Percentiles rank a stretch among this genome's conserved stretches.
phyloP scores from a whole-genome alignment of 2,329 filamentous ascomycete genomes.

The Colletotrichum navitas region DNA sequence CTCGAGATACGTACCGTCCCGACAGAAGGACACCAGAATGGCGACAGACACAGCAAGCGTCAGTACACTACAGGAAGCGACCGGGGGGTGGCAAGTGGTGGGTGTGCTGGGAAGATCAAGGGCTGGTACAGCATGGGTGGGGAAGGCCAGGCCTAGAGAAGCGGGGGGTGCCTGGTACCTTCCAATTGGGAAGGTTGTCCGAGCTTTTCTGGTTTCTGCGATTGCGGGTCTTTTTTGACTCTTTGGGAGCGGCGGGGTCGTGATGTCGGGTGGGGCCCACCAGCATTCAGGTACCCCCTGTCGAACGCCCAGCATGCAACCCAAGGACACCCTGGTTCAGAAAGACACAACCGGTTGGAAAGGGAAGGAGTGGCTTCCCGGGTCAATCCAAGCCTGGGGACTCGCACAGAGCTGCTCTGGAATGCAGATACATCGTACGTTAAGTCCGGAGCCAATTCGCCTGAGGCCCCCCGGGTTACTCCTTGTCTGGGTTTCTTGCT shows the following conservation, averaged over 20 bases:
- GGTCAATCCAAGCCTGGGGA: constrained; percentile 7
- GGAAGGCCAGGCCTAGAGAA: constrained; percentile 17
- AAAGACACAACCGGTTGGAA: constrained; percentile 6
- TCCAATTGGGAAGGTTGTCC: constrained; percentile 43
- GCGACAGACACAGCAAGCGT: constrained; percentile 31
- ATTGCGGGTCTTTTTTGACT: background rate
- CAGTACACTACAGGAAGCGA: constrained; percentile 12
- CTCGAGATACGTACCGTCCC: constrained; percentile 25
- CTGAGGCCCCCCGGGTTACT: constrained; percentile 1
- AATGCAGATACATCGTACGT: constrained; percentile 2
- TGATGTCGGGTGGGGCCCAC: background rate
- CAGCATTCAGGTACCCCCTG: constrained; percentile 7
- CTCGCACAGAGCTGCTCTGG: constrained; percentile 39
- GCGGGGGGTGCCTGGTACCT: constrained; percentile 35
- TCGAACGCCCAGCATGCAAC: background rate
- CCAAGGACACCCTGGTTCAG: background rate
- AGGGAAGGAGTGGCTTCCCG: background rate
- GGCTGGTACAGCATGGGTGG: constrained; percentile 18
- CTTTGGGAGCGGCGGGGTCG: constrained; percentile 20
- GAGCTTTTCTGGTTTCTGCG: constrained; percentile 40
- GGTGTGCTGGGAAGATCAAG: constrained; percentile 11
- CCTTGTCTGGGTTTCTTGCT: constrained; percentile 10
- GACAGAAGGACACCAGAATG: constrained; percentile 23
- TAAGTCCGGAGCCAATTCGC: constrained; percentile 23
- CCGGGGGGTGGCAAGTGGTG: constrained; percentile 1